A percentile compares a stretch with the other conserved stretches of the same genome.
phyloP scores from a whole-genome alignment of 495 filamentous ascomycete species.

The Podospora sp. region DNA sequence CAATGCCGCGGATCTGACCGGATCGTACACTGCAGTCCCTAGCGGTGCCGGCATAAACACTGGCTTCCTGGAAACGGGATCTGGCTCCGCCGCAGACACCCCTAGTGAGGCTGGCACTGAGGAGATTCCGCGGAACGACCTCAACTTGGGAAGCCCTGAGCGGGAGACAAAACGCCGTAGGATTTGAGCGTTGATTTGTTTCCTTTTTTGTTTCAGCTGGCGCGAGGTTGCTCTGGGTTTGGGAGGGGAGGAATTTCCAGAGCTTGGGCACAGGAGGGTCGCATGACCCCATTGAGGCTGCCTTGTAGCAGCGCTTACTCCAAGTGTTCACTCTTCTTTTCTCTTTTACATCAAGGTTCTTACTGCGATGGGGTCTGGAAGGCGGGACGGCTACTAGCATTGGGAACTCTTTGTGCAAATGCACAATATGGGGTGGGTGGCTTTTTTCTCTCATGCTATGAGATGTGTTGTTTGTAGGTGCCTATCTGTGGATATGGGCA shows the following conservation, averaged over 20 bases:
- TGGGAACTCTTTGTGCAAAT: neutral
- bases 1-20: neutral
- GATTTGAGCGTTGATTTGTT: constrained; percentile 7
- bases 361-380: neutral
- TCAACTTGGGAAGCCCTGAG: constrained; percentile 17
- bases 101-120: constrained; percentile 52
- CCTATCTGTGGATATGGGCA: neutral
- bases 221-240: constrained; percentile 4
- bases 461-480: neutral
- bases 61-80: constrained; percentile 39
- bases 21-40: neutral
- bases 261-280: no score
- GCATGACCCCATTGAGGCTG: no score
- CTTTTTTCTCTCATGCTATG: neutral
- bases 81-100: constrained; percentile 29
- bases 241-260: neutral
- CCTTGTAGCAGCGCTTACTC: neutral
- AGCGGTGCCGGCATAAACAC: constrained; percentile 12
- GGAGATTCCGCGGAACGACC: constrained; percentile 45
- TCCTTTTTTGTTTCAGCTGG: constrained; percentile 6
- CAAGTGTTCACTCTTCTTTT: neutral
- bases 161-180: constrained; percentile 11
- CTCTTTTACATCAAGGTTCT: neutral
- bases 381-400: neutral
- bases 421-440: neutral